These are phyloP conservation scores for Microdochium trichocladiopsis DNA, from an alignment of 2,329 filamentous ascomycete species.

Conservation along the genomic window DNA sequence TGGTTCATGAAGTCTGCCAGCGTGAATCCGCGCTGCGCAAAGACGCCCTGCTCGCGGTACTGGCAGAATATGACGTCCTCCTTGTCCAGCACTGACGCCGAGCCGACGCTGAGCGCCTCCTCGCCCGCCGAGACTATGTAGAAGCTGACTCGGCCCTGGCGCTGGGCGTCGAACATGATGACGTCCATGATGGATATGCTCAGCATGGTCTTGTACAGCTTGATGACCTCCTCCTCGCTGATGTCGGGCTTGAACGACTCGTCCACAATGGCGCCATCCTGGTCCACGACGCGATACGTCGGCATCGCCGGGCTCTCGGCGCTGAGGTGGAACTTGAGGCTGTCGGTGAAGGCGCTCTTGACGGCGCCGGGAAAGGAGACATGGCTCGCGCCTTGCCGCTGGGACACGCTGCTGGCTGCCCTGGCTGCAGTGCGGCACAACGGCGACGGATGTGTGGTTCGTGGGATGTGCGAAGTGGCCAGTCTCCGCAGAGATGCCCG, in stretches of 20 bases:
- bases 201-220: constrained; percentile 60
- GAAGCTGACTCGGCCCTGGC: constrained; percentile 89
- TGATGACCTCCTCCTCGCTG: constrained; percentile 51
- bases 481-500: neutral
- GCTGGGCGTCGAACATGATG: constrained; percentile 96
- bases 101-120: constrained; percentile 89
- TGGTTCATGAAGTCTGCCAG: constrained; percentile 92
- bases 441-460: neutral
- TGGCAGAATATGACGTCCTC: constrained; percentile 90
- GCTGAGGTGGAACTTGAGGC: constrained; percentile 70
- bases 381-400: constrained; percentile 46
- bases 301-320: constrained; percentile 69
- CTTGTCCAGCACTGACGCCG: constrained; percentile 74
- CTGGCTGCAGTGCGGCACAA: neutral
- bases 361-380: constrained; percentile 88
- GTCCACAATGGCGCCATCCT: constrained; percentile 79
- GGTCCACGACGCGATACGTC: constrained; percentile 88
- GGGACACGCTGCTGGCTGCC: constrained; percentile 35
- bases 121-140: constrained; percentile 97
- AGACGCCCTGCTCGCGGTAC: constrained; percentile 89
- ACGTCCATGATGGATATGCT: constrained; percentile 81
- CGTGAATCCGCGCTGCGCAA: constrained; percentile 81
- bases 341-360: constrained; percentile 84
- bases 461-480: neutral
- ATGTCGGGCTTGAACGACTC: constrained; percentile 62